Conservation (phyloP, 2,329 filamentous ascomycete species). For the Beauveria medogensis region DNA sequence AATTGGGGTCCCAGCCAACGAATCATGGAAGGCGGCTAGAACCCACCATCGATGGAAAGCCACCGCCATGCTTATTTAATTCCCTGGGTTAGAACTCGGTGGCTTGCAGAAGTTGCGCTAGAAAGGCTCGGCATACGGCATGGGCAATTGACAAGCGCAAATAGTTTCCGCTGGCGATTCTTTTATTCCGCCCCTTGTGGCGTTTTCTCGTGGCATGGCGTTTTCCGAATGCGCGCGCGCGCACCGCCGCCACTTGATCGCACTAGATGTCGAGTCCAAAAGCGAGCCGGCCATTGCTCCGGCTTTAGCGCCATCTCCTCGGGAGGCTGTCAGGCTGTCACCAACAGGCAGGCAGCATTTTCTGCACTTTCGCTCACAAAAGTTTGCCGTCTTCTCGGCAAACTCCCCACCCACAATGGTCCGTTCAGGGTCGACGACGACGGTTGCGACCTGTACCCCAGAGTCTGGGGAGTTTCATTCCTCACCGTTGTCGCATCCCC, state of each 20-base stretch:
- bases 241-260: neutral
- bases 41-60: neutral
- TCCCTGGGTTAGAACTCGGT: neutral
- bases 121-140: conserved; percentile 4
- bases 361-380: neutral
- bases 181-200: neutral
- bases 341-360: neutral
- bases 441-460: neutral
- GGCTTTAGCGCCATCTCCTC: neutral
- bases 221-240: neutral
- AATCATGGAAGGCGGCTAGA: conserved; percentile 1
- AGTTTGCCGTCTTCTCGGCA: neutral
- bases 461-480: neutral
- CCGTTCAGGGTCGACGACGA: neutral
- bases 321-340: no score
- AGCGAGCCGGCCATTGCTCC: neutral
- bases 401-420: neutral
- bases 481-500: neutral
- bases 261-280: neutral
- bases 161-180: neutral
- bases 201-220: neutral
- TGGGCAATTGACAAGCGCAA: neutral
- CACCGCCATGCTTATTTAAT: conserved; percentile 2
- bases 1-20: neutral
- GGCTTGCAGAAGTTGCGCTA: neutral